These are phyloP conservation scores for Penicillium sp. DNA, from an alignment of 2,329 filamentous ascomycete species.

Conservation along the genomic window DNA sequence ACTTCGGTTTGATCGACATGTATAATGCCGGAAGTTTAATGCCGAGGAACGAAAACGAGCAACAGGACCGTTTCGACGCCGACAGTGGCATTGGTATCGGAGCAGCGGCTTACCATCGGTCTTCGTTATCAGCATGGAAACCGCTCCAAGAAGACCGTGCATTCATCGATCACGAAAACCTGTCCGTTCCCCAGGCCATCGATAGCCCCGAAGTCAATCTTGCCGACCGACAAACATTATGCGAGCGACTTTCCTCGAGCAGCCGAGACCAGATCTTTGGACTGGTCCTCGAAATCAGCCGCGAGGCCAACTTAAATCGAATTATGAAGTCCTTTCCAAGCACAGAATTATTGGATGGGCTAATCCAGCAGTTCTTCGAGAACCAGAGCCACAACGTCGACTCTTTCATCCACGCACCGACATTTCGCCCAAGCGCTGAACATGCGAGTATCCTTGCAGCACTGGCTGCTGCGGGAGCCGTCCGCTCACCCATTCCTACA, in stretches of 20 bases:
- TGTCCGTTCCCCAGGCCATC: constrained; percentile 27
- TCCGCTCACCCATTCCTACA: constrained; percentile 38
- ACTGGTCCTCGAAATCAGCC: constrained; percentile 61
- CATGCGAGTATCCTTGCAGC: constrained; percentile 39
- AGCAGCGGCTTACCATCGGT: constrained; percentile 30
- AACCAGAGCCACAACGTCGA: constrained; percentile 27
- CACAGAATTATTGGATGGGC: constrained; percentile 39
- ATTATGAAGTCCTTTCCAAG: constrained; percentile 46
- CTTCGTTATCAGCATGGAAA: constrained; percentile 31
- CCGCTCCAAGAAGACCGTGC: constrained; percentile 26
- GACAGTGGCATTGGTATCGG: constrained; percentile 30
- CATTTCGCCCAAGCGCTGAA: constrained; percentile 39
- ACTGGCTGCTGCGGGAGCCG: constrained; percentile 40
- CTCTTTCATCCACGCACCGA: constrained; percentile 47
- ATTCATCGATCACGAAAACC: constrained; percentile 27
- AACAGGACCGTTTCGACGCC: constrained; percentile 16
- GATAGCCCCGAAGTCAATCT: constrained; percentile 21
- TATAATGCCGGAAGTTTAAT: constrained; percentile 23
- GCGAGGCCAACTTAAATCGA: constrained; percentile 54
- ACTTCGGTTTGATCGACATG: constrained; percentile 29
- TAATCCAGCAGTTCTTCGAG: constrained; percentile 41
- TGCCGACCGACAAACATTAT: constrained; percentile 21
- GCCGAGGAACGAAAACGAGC: constrained; percentile 10
- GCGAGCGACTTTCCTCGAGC: constrained; percentile 24
- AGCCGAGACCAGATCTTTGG: constrained; percentile 63